These are phyloP conservation scores for Colletotrichum destructivum DNA, from an alignment of 2,329 filamentous ascomycete genomes.

Conservation along the genomic window DNA sequence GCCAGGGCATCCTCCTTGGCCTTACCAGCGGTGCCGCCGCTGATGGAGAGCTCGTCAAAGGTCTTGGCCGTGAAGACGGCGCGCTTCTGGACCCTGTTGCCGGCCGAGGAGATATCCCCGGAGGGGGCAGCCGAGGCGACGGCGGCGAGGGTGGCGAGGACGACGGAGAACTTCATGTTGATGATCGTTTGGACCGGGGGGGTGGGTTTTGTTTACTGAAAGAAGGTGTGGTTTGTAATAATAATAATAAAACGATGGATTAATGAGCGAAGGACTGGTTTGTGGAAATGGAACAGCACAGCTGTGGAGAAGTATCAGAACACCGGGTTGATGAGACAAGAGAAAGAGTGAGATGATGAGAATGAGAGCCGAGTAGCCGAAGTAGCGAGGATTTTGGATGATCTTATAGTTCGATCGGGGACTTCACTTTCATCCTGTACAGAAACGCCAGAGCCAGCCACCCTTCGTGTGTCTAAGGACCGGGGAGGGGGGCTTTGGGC, in stretches of 20 bases:
- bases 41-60: constrained; percentile 64
- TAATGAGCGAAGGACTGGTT: constrained; percentile 27
- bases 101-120: constrained; percentile 12
- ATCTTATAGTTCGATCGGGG: constrained; percentile 24
- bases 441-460: too few relatives aligned
- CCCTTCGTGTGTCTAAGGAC: background rate
- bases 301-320: constrained; percentile 24
- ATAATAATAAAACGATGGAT: constrained; percentile 35
- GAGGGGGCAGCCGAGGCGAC: constrained; percentile 47
- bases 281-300: constrained; percentile 30
- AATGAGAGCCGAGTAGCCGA: background rate
- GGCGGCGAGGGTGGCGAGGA: constrained; percentile 47
- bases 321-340: constrained; percentile 3
- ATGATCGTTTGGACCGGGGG: background rate
- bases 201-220: background rate
- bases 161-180: constrained; percentile 54
- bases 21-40: constrained; percentile 61
- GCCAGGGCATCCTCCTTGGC: constrained; percentile 60
- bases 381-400: constrained; percentile 1
- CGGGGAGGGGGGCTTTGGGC: background rate
- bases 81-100: constrained; percentile 45
- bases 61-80: constrained; percentile 52
- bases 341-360: constrained; percentile 23
- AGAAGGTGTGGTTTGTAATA: background rate
- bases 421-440: background rate